phyloP scores from a whole-genome alignment of 140 eudicot species.

The Stevia rebaudiana region DNA sequence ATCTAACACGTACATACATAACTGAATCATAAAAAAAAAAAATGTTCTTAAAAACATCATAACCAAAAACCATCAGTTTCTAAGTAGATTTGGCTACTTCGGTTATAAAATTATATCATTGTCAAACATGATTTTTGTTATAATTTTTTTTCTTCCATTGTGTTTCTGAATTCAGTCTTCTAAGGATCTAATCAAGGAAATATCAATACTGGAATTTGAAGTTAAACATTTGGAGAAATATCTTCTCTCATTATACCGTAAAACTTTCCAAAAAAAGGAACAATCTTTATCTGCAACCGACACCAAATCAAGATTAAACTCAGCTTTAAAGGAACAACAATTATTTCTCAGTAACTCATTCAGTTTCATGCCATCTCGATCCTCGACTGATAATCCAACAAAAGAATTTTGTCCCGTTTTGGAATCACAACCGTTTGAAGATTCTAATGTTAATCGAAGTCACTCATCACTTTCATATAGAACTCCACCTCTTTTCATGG shows the following conservation, averaged over 20 bases:
- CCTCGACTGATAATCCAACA: conserved; percentile 22
- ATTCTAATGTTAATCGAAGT: conserved; percentile 53
- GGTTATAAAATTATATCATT: not conserved
- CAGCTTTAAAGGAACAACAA: conserved; percentile 22
- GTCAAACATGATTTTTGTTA: conserved; percentile 2
- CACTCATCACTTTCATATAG: conserved; percentile 75
- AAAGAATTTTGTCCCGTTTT: conserved; percentile 30
- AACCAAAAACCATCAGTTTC: not conserved
- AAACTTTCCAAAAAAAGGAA: conserved; percentile 35
- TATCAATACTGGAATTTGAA: conserved; percentile 66
- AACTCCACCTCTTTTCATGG: conserved; percentile 45
- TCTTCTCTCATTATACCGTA: conserved; percentile 73
- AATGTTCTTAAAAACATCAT: no score
- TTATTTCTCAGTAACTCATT: conserved; percentile 16
- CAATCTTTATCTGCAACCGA: conserved; percentile 27
- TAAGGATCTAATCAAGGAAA: conserved; percentile 69
- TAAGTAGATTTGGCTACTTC: not conserved
- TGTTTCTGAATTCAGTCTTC: conserved; percentile 52
- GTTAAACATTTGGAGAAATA: conserved; percentile 64
- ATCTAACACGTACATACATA: not conserved
- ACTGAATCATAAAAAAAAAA: no score
- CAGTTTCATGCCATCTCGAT: conserved; percentile 20
- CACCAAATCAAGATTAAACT: conserved; percentile 19
- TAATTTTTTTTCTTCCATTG: not conserved
- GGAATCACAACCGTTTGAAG: conserved; percentile 35